Conservation (phyloP, 108 stramenopile species). For the Nitzschia inconspicua region DNA sequence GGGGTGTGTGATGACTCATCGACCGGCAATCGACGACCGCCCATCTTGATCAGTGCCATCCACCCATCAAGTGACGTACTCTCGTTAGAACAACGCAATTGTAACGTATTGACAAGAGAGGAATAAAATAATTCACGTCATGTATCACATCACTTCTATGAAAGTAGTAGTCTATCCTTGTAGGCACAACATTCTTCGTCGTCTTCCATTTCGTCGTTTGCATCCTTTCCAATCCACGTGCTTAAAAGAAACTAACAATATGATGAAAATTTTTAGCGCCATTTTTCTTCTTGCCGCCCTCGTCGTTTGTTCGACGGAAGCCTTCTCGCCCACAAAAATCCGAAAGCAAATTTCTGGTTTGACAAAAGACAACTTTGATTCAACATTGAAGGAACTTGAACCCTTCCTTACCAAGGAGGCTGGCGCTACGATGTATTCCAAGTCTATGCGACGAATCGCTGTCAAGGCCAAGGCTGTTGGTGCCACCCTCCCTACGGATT, state of each 20-base stretch:
- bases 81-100: no score
- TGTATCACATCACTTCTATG: no score
- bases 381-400: slow-evolving; percentile 43
- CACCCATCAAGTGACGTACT: no score
- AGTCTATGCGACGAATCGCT: slow-evolving; percentile 48
- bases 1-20: no score
- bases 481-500: slow-evolving; percentile 38
- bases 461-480: slow-evolving; percentile 40
- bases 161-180: no score
- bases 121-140: no score
- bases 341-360: slow-evolving; percentile 33
- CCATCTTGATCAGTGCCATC: no score
- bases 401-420: slow-evolving; percentile 56
- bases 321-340: slow-evolving; percentile 10
- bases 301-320: background rate
- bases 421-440: slow-evolving; percentile 48
- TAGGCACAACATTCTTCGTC: no score
- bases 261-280: slow-evolving; percentile 3
- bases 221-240: no score
- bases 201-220: no score
- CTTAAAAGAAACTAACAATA: background rate
- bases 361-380: slow-evolving; percentile 49
- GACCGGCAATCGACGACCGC: no score
- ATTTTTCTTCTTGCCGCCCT: background rate
- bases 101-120: no score